phyloP scores from a whole-genome alignment of 192 early-diverging fungal species.

The Umbelopsis isabellina region DNA sequence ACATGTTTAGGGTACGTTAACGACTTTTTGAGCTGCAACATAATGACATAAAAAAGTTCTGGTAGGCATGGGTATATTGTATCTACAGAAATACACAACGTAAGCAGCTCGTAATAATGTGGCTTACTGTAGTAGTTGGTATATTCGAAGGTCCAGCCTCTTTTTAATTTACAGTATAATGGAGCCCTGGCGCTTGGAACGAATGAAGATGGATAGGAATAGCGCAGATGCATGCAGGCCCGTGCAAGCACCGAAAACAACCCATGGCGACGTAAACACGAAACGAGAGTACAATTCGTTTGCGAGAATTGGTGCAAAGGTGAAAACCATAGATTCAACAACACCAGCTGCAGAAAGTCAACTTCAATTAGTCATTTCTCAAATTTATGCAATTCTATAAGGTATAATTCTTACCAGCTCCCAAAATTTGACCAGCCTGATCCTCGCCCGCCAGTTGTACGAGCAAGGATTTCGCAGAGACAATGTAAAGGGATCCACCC shows the following conservation, averaged over 20 bases:
- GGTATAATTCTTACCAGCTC: background rate
- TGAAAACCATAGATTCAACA: background rate
- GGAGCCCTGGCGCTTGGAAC: background rate
- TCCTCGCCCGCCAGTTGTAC: constrained; percentile 5
- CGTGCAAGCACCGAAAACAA: background rate
- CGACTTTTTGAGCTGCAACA: no score
- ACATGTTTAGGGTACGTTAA: no score
- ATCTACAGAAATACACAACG: no score
- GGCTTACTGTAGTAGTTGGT: no score
- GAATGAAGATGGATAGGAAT: background rate
- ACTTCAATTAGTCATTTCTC: background rate
- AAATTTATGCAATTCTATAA: background rate
- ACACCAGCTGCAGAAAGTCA: background rate
- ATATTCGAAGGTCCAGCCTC: no score
- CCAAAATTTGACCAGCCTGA: background rate
- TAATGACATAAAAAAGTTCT: no score
- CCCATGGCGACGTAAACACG: background rate
- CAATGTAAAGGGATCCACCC: background rate
- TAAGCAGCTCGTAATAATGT: no score
- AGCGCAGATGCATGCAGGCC: background rate
- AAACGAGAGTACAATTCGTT: background rate
- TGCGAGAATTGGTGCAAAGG: background rate
- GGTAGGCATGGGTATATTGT: no score
- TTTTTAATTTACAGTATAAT: background rate
- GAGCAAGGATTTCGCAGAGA: background rate